Base-by-base conservation (phyloP, 176 grass and related monocot genomes). In the Oryza brachyantha region DNA sequence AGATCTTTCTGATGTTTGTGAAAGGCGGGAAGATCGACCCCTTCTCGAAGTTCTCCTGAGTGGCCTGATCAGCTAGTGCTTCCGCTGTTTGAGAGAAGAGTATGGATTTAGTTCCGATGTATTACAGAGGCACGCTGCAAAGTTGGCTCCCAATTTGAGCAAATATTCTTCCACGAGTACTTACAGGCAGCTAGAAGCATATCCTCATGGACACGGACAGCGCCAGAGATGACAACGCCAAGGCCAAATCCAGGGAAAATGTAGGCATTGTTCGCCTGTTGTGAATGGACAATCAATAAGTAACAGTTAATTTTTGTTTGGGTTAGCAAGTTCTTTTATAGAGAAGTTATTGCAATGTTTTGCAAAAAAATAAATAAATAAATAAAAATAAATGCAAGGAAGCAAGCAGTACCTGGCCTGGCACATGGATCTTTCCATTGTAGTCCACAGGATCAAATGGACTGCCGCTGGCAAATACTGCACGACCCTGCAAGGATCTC, bases 101-200 rank as follows among this genome's bases (percentile, higher is more conserved):
- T 11, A 57, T 62, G 14, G 41, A 40, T 32, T 79, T 65, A 3
- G 40, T 29, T 57, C 0, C 24, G 9, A 50, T 50, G 46, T 27
- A 54, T 1, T 9, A 52, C 8, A n/a, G n/a, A n/a, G n/a, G n/a
- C n/a, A n/a, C n/a, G n/a, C n/a, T n/a, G n/a, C n/a, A n/a, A n/a
- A n/a, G n/a, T n/a, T 7, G 8, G 13, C 11, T 22, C 59, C 29
- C 27, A 21, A 36, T 38, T 45, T 5, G 16, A 48, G 7, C 16
- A 70, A 55, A 57, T 8, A 57, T 10, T 57, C 5, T 2, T 57
- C 5, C 0, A 24, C 2, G n/a, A 57, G 2, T 67, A 89, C 92
- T 99, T 91, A 99, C 96, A 89, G 62, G 96, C 96, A 64, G 92
- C 96, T 69, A 99, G 90, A 89, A 99, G 96, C 92, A 99, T 91